A percentile compares a stretch with the other conserved stretches of the same genome.
These are phyloP conservation scores for Jaapia argillacea DNA, from an alignment of 768 basidiomycete genomes.

Conservation along the genomic window DNA sequence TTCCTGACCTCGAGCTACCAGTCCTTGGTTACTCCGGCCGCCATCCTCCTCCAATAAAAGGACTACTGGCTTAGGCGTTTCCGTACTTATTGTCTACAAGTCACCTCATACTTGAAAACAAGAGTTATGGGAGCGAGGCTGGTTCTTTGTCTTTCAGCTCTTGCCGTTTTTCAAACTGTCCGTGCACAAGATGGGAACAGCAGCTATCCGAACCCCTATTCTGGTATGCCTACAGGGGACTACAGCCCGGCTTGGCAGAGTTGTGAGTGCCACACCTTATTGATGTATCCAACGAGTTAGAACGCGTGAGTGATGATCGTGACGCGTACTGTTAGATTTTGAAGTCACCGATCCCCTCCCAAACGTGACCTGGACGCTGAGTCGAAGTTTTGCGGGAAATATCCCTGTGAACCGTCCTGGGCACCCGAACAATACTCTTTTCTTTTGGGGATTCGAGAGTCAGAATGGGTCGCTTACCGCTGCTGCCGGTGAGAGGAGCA, in stretches of 20 bases:
- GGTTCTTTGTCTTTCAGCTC: no score
- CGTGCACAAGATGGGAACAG: neutral
- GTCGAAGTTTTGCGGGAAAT: conserved; percentile 49
- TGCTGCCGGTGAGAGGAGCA: conserved; percentile 10
- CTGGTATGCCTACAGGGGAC: conserved; percentile 33
- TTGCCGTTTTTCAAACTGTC: no score
- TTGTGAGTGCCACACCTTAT: conserved; percentile 33
- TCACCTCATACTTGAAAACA: no score
- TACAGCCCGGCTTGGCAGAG: conserved; percentile 49
- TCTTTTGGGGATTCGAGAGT: conserved; percentile 53
- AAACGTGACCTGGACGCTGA: conserved; percentile 43
- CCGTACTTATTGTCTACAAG: no score
- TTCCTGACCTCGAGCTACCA: no score
- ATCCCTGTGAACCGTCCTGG: conserved; percentile 46
- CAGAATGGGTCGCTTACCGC: conserved; percentile 25
- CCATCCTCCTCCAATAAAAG: no score
- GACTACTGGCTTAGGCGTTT: no score
- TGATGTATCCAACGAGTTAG: neutral
- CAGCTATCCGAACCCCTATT: conserved; percentile 37
- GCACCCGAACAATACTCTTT: conserved; percentile 57
- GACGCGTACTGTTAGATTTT: conserved; percentile 39
- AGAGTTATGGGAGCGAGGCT: no score
- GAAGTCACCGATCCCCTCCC: conserved; percentile 45
- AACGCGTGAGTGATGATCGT: neutral
- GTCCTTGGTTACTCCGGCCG: no score